phyloP scores from a whole-genome alignment of 192 early-diverging fungal genomes.

The Coemansia sp. region DNA sequence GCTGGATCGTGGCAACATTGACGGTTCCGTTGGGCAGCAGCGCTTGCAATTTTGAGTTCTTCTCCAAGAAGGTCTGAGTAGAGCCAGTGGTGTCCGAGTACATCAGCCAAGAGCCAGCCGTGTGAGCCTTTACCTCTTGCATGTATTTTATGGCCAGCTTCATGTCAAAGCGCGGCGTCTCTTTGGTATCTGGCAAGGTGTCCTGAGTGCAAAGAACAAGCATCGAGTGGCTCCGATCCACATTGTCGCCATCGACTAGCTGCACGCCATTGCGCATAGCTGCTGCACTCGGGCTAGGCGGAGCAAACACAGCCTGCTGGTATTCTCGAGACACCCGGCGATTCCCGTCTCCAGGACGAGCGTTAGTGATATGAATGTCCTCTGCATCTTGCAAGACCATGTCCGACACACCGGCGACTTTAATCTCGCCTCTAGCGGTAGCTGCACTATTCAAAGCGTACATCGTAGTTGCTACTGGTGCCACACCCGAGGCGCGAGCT shows the following conservation, averaged over 20 bases:
- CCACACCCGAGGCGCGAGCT: conserved; percentile 33
- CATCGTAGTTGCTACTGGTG: conserved; percentile 23
- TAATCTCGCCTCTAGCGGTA: conserved; percentile 8
- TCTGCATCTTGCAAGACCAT: conserved; percentile 34
- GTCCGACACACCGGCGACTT: conserved; percentile 15
- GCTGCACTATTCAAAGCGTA: conserved; percentile 27
- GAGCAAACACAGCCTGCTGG: conserved; percentile 22
- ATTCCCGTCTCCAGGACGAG: conserved; percentile 8
- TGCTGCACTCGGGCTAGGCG: conserved; percentile 1
- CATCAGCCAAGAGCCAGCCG: conserved; percentile 72
- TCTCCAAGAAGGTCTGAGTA: conserved; percentile 94
- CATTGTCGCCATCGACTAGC: conserved; percentile 2
- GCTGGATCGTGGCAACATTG: conserved; percentile 76
- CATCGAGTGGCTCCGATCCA: conserved; percentile 41
- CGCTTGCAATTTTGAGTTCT: conserved; percentile 69
- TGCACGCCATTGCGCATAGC: background rate
- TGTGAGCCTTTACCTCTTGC: conserved; percentile 40
- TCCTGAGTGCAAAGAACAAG: conserved; percentile 50
- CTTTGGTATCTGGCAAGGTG: conserved; percentile 35
- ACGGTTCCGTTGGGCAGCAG: conserved; percentile 76
- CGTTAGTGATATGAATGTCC: conserved; percentile 43
- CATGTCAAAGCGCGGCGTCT: conserved; percentile 65
- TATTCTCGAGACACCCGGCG: conserved; percentile 34
- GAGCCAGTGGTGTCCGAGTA: conserved; percentile 77
- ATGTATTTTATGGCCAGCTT: conserved; percentile 54